phyloP scores from a whole-genome alignment of 768 basidiomycete species.

The Serendipita sp. region DNA sequence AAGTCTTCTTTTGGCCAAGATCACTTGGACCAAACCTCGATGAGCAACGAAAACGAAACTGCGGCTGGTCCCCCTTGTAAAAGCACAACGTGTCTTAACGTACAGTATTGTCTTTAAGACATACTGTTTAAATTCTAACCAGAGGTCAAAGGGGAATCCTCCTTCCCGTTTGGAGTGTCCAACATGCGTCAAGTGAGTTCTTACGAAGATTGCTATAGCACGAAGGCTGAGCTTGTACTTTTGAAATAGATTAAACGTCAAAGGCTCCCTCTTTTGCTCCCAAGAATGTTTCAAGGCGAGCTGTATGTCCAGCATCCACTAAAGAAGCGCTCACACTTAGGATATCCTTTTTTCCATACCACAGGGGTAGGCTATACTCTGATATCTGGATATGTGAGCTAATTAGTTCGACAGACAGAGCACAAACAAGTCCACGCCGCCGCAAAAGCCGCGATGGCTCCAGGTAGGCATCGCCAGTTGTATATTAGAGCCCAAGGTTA shows the following conservation, averaged over 20 bases:
- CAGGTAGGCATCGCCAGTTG: conserved; percentile 12
- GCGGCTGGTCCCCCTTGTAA: conserved; percentile 4
- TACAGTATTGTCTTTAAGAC: not conserved
- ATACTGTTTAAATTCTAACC: not conserved
- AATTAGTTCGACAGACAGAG: conserved; percentile 38
- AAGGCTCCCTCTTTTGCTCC: conserved; percentile 78
- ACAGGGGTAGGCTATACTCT: conserved; percentile 16
- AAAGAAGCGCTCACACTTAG: not conserved
- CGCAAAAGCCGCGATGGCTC: conserved; percentile 19
- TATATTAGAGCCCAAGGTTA: not conserved
- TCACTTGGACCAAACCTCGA: conserved; percentile 3
- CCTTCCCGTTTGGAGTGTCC: conserved; percentile 82
- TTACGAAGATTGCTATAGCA: conserved; percentile 7
- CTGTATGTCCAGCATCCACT: conserved; percentile 40
- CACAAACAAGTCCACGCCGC: conserved; percentile 61
- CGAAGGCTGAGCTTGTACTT: not conserved
- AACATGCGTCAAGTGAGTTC: conserved; percentile 72
- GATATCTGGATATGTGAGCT: not conserved
- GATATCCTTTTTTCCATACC: not conserved
- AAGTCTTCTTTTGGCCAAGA: not conserved
- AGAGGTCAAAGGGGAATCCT: conserved; percentile 44
- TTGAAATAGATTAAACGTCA: conserved; percentile 49
- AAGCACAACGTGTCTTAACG: not conserved
- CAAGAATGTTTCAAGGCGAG: conserved; percentile 93
- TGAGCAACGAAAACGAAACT: conserved; percentile 2